A percentile compares a stretch with the other conserved stretches of the same genome.
phyloP scores from a whole-genome alignment of 352 stramenopile species.

The Phytophthora cryptogea region DNA sequence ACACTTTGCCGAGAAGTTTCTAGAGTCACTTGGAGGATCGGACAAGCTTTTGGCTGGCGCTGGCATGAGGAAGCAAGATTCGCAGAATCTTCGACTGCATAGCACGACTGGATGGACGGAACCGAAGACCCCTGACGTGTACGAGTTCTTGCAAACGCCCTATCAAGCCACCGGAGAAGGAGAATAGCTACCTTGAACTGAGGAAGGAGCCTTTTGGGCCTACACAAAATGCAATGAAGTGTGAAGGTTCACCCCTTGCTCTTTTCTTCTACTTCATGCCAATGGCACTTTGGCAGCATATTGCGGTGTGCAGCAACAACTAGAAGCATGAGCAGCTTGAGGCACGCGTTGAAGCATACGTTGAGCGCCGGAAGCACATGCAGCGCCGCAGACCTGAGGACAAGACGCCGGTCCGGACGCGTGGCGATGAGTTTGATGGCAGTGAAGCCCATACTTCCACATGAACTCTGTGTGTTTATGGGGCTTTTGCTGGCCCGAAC shows the following conservation, averaged over 20 bases:
- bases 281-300: slow-evolving; percentile 10
- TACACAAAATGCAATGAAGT: slow-evolving; percentile 5
- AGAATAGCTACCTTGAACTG: slow-evolving; percentile 7
- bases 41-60: background rate
- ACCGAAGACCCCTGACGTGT: background rate
- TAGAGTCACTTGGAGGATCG: background rate
- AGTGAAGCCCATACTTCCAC: no score
- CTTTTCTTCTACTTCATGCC: slow-evolving; percentile 11
- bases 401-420: background rate
- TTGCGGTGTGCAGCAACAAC: slow-evolving; percentile 9
- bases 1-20: slow-evolving; percentile 7
- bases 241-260: slow-evolving; percentile 1
- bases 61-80: background rate
- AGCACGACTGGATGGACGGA: background rate
- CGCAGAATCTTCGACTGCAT: background rate
- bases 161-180: background rate
- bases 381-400: background rate
- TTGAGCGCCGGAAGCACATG: slow-evolving; percentile 1
- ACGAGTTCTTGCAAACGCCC: background rate
- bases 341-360: slow-evolving; percentile 1
- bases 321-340: slow-evolving; percentile 3
- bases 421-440: background rate
- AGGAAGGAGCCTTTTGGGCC: background rate
- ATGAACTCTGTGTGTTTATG: slow-evolving; percentile 1
- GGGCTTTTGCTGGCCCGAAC: background rate